Base-by-base conservation (phyloP, 352 stramenopile genomes). In the Phytopythium delawarense region DNA sequence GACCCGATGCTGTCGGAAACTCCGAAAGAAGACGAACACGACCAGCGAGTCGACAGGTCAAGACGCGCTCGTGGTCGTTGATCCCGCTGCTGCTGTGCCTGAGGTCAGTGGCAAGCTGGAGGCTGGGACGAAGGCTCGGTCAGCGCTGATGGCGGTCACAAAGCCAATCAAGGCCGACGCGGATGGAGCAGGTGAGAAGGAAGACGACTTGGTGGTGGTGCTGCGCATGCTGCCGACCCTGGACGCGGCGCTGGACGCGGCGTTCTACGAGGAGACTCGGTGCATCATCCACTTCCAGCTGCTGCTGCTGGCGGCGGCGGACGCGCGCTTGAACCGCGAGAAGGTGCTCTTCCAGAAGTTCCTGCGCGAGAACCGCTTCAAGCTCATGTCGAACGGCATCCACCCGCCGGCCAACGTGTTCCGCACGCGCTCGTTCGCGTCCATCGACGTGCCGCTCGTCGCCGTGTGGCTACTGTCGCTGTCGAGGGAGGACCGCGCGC, bases 271-370 rank as follows among this genome's bases (percentile, higher is more conserved):
- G 53, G 92, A 98, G 73, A 96, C 88, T 32, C 75, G 91, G 1
- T 96, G 87, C 59, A 84, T 96, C 56, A 94, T 97, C 56, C 88
- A 98, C 63, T 84, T 98, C 44, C 83, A 97, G 65, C 62, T 98
- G n/a, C 68, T 98, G 34, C 66, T 98, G 59, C 60, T 98, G 15
- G 91, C 94, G 28, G 88, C 86, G 2, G 89, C 90, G 0, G 89
- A 98, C 57, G 89, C 87, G 2, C 88, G 89, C 0, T 61, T 98
- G 23, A 82, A 87, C 46, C 85, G 90, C 42, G 87, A 97, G 58
- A 94, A 95, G 61, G 94, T 98, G 28, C 51, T 98, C 39, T 98
- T 98, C 61, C 89, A 97, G 60, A 95, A 97, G 61, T 98, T 98
- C 57, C 63, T 98, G 39, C 81, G 91, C 40, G 92, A 98, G 70